A percentile compares a stretch with the other conserved stretches of the same genome.
Conservation (phyloP, 208 protist genomes). For the Trypanosoma scelopori region DNA sequence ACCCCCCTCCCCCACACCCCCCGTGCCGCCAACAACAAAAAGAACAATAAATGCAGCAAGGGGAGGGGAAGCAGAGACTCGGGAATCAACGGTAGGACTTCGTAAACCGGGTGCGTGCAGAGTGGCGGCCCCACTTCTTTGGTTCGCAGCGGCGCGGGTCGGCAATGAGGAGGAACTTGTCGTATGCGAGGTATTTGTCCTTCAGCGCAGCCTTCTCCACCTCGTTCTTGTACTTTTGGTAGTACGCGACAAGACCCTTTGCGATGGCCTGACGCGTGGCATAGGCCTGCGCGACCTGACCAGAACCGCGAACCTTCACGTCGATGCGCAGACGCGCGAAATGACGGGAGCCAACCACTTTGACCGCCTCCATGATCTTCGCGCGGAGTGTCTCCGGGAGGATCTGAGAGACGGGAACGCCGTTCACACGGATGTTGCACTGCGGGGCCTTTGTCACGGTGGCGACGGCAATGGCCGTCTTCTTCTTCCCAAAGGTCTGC, state of each 20-base stretch:
- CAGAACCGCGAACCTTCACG: slow-evolving; percentile 97
- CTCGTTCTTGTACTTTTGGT: slow-evolving; percentile 98
- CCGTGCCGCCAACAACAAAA: too few species aligned
- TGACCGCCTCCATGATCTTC: slow-evolving; percentile 98
- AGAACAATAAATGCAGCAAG: too few species aligned
- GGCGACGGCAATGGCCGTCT: slow-evolving; percentile 99
- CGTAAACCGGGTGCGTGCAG: slow-evolving; percentile 98
- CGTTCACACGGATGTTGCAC: slow-evolving; percentile 99
- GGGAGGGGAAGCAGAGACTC: background rate
- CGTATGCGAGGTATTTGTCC: slow-evolving; percentile 95
- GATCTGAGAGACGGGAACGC: slow-evolving; percentile 96
- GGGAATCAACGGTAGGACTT: slow-evolving; percentile 55
- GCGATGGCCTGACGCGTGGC: slow-evolving; percentile 99
- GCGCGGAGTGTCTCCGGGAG: slow-evolving; percentile 96
- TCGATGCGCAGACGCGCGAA: slow-evolving; percentile 98
- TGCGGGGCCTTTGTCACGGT: slow-evolving; percentile 94
- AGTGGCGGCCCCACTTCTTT: slow-evolving; percentile 99
- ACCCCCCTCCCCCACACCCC: too few species aligned
- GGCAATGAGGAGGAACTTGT: slow-evolving; percentile 99
- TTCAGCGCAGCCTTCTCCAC: slow-evolving; percentile 98
- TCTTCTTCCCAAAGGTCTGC: slow-evolving; percentile 97
- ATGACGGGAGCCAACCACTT: slow-evolving; percentile 94
- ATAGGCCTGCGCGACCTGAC: slow-evolving; percentile 98
- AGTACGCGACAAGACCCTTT: slow-evolving; percentile 98
- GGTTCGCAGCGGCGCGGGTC: slow-evolving; percentile 99